Percentiles rank a stretch among this genome's conserved stretches.
Evolutionary conservation across 148 eudicot genomes (phyloP).

Genomic region (Limonium bicolor): DNA sequence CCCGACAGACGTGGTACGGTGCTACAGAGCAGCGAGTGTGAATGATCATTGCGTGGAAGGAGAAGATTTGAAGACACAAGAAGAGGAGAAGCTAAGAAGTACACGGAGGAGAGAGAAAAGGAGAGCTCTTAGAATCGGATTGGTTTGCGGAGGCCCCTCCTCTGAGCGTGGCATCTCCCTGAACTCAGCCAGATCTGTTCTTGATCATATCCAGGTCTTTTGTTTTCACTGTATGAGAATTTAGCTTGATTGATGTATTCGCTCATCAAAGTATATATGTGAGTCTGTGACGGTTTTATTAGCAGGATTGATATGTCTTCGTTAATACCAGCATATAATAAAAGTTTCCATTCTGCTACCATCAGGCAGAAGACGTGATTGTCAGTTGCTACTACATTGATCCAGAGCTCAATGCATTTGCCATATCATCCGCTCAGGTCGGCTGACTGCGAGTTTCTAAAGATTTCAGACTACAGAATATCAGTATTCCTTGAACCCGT

Average conservation of each 20-base stretch:
- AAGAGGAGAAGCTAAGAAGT: conserved; percentile 7
- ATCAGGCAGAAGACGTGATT: conserved; percentile 57
- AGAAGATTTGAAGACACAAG: conserved; percentile 7
- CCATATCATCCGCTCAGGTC: conserved; percentile 86
- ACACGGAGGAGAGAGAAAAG: conserved; percentile 13
- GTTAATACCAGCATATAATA: too few species aligned
- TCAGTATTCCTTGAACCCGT: too few species aligned
- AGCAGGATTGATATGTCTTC: too few species aligned
- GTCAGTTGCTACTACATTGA: conserved; percentile 90
- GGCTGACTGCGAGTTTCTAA: conserved; percentile 1
- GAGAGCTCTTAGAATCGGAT: conserved; percentile 47
- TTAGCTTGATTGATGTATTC: not conserved
- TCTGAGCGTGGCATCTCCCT: conserved; percentile 83
- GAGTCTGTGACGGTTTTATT: too few species aligned
- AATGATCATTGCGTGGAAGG: conserved; percentile 1
- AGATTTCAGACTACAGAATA: not conserved
- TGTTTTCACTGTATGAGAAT: not conserved
- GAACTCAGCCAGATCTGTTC: conserved; percentile 80
- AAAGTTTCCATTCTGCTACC: not conserved
- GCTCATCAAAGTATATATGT: too few species aligned
- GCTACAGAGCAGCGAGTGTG: not conserved
- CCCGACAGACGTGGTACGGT: not conserved
- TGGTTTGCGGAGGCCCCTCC: conserved; percentile 87
- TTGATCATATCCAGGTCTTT: conserved; percentile 75
- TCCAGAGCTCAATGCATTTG: conserved; percentile 57